Percentiles rank a stretch among this genome's conserved stretches.
Evolutionary conservation across 2,329 filamentous ascomycete genomes (phyloP).

Genomic region (Aureobasidium subglaciale): DNA sequence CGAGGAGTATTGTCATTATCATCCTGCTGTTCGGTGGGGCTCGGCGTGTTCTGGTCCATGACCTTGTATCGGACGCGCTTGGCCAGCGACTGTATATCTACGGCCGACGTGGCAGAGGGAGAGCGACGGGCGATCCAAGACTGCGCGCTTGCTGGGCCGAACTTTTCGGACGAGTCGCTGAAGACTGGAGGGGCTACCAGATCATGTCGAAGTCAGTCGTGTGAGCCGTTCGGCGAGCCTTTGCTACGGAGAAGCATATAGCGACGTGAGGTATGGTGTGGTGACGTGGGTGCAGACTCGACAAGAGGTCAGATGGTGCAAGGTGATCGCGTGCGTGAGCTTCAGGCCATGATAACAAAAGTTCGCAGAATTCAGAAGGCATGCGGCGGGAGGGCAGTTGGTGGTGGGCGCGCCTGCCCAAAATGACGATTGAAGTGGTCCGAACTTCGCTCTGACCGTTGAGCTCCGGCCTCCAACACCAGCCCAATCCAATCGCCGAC

Average conservation of each 20-base stretch:
- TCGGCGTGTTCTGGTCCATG: constrained; percentile 6
- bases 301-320: neutral
- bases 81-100: constrained; percentile 9
- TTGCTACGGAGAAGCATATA: constrained; percentile 11
- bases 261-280: neutral
- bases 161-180: neutral
- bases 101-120: neutral
- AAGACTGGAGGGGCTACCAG: constrained; percentile 7
- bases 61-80: constrained; percentile 12
- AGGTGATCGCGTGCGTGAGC: constrained; percentile 7
- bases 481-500: neutral
- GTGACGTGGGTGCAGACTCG: neutral
- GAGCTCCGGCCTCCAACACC: neutral
- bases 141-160: constrained; percentile 6
- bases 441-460: neutral
- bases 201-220: constrained; percentile 15
- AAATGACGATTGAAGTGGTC: constrained; percentile 11
- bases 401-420: constrained; percentile 2
- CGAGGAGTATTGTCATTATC: constrained; percentile 34
- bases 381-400: constrained; percentile 4
- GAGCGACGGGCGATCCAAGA: constrained; percentile 2
- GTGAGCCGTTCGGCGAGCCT: constrained; percentile 9
- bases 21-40: neutral
- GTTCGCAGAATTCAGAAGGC: constrained; percentile 4
- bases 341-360: constrained; percentile 10